Percentiles rank a stretch among this genome's conserved stretches.
Evolutionary conservation across 202 grass and related monocot species (phyloP).

Genomic region (Bolboschoenoplectus hybrid): DNA sequence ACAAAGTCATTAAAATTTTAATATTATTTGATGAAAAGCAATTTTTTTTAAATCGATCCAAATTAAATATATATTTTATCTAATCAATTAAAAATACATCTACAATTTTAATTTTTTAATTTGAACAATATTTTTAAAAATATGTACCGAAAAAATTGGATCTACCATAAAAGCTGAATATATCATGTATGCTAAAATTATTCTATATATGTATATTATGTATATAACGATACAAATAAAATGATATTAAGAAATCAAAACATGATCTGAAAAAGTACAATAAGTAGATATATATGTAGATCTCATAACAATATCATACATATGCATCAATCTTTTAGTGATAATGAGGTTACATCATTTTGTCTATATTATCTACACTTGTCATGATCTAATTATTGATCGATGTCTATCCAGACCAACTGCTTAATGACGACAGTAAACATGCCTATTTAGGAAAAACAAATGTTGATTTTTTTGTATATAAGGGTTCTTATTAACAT

Average conservation of each 20-base stretch:
- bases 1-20: no score
- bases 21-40: no score
- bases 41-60: no score
- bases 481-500: no score
- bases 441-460: background rate
- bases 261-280: background rate
- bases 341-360: background rate
- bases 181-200: no score
- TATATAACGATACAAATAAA: background rate
- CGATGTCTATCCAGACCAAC: background rate
- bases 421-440: background rate
- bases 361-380: background rate
- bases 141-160: no score
- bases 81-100: no score
- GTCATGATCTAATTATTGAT: background rate
- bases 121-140: no score
- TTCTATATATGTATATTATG: background rate
- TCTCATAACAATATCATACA: background rate
- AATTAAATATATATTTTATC: no score
- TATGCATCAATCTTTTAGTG: background rate
- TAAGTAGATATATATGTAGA: background rate
- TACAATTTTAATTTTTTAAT: no score
- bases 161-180: no score
- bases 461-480: background rate
- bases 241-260: conserved; percentile 2